phyloP scores from a whole-genome alignment of 2,329 filamentous ascomycete species.

The Lecanicillium sp. region DNA sequence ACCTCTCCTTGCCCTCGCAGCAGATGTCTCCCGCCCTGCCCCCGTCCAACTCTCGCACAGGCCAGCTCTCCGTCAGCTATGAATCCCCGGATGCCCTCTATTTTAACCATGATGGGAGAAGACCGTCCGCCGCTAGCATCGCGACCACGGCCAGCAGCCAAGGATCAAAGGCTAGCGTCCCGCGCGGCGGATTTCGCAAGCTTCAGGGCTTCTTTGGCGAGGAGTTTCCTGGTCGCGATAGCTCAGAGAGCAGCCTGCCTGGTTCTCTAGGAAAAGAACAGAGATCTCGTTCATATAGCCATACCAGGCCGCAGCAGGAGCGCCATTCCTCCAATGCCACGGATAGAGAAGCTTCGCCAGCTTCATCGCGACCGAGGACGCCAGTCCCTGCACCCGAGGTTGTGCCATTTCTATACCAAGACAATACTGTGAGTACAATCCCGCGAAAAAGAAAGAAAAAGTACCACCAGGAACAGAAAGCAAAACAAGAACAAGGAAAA shows the following conservation, averaged over 20 bases:
- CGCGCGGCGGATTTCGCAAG: slow-evolving; percentile 70
- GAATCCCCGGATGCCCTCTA: slow-evolving; percentile 58
- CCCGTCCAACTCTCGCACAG: slow-evolving; percentile 31
- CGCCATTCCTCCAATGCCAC: slow-evolving; percentile 76
- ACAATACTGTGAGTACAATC: slow-evolving; percentile 54
- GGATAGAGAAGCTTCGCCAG: slow-evolving; percentile 69
- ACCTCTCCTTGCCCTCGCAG: slow-evolving; percentile 55
- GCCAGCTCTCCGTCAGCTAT: slow-evolving; percentile 38
- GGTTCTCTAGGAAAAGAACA: slow-evolving; percentile 50
- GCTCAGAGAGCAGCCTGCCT: slow-evolving; percentile 64
- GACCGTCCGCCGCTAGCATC: slow-evolving; percentile 83
- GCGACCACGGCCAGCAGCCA: slow-evolving; percentile 74
- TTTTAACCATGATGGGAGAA: slow-evolving; percentile 62
- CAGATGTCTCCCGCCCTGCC: slow-evolving; percentile 67
- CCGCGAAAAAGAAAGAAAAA: too few relatives aligned
- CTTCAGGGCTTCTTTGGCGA: slow-evolving; percentile 90
- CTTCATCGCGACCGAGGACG: slow-evolving; percentile 72
- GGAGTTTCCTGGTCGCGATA: slow-evolving; percentile 69
- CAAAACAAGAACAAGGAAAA: too few relatives aligned
- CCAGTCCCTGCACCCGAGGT: slow-evolving; percentile 86
- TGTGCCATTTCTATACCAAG: slow-evolving; percentile 95
- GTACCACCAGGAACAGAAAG: too few relatives aligned
- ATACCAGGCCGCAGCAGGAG: slow-evolving; percentile 57
- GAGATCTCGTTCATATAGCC: slow-evolving; percentile 57
- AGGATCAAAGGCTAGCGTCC: slow-evolving; percentile 68